A percentile compares a stretch with the other conserved stretches of the same genome.
These are phyloP conservation scores for Carpinus fangiana DNA, from an alignment of 306 rosid species.

Conservation along the genomic window DNA sequence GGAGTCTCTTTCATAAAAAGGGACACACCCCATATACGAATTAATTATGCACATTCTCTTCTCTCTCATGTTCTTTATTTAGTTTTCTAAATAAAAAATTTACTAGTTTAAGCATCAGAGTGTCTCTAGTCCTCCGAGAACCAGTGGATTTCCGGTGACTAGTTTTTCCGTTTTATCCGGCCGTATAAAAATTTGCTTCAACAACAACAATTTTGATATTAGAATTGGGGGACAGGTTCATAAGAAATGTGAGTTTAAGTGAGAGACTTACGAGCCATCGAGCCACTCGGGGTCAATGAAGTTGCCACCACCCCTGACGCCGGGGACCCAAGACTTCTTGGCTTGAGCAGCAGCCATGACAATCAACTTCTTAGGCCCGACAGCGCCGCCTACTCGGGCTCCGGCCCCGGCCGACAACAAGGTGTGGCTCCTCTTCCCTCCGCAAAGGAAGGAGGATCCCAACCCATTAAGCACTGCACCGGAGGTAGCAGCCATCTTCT, in stretches of 20 bases:
- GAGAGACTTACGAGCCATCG: conserved; percentile 88
- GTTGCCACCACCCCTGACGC: conserved; percentile 67
- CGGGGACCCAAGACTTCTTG: conserved; percentile 85
- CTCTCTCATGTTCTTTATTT: too few relatives aligned
- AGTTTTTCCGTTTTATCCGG: too few relatives aligned
- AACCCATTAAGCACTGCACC: conserved; percentile 81
- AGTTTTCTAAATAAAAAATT: too few relatives aligned
- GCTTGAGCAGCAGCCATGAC: conserved; percentile 57
- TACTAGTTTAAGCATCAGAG: too few relatives aligned
- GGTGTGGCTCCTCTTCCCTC: conserved; percentile 70
- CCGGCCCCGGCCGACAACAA: conserved; percentile 45
- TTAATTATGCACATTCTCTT: too few relatives aligned
- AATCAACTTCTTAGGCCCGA: conserved; percentile 47
- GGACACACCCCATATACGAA: too few relatives aligned
- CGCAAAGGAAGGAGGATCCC: conserved; percentile 74
- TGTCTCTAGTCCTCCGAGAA: too few relatives aligned
- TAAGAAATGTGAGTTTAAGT: neutral
- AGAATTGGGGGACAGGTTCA: too few relatives aligned
- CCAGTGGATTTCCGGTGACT: too few relatives aligned
- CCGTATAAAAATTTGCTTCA: too few relatives aligned
- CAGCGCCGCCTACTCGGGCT: conserved; percentile 43
- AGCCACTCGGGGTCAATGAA: conserved; percentile 95
- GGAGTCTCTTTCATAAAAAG: too few relatives aligned
- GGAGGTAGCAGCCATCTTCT: conserved; percentile 85
- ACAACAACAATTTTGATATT: too few relatives aligned